phyloP scores from a whole-genome alignment of 2,329 filamentous ascomycete genomes.

The Zasmidium angulare region DNA sequence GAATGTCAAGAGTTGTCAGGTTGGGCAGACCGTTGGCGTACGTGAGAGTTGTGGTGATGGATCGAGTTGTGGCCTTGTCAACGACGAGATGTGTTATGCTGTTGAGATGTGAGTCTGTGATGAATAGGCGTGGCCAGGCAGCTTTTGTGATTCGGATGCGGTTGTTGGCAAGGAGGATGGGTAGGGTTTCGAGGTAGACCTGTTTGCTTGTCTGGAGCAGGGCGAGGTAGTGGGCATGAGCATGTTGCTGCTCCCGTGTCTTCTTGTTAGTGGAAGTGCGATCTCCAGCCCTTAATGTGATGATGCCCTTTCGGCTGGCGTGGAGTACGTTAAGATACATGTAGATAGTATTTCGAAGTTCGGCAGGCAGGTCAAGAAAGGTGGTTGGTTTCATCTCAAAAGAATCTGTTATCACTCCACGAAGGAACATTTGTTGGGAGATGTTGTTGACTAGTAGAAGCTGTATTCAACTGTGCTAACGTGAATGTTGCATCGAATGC shows the following conservation, averaged over 20 bases:
- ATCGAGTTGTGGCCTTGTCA: neutral
- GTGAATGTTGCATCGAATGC: neutral
- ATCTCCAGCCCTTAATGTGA: neutral
- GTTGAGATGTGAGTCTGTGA: neutral
- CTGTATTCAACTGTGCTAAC: neutral
- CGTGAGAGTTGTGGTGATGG: neutral
- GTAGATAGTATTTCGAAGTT: conserved; percentile 1
- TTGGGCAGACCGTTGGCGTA: neutral
- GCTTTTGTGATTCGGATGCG: neutral
- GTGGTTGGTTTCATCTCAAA: neutral
- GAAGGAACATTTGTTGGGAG: no score
- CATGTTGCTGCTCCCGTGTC: neutral
- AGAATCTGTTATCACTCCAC: neutral
- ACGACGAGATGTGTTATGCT: neutral
- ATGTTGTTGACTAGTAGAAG: no score
- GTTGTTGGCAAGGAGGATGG: neutral
- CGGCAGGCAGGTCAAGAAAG: conserved; percentile 1
- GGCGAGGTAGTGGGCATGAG: neutral
- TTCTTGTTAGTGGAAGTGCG: neutral
- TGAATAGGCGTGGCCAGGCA: neutral
- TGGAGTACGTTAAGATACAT: no score
- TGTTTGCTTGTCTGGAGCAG: neutral
- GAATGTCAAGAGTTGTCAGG: neutral
- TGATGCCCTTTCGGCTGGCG: neutral
- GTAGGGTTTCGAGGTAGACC: neutral